Evolutionary conservation across 768 basidiomycete genomes (phyloP).

Genomic region (Thelephora ganbajun): DNA sequence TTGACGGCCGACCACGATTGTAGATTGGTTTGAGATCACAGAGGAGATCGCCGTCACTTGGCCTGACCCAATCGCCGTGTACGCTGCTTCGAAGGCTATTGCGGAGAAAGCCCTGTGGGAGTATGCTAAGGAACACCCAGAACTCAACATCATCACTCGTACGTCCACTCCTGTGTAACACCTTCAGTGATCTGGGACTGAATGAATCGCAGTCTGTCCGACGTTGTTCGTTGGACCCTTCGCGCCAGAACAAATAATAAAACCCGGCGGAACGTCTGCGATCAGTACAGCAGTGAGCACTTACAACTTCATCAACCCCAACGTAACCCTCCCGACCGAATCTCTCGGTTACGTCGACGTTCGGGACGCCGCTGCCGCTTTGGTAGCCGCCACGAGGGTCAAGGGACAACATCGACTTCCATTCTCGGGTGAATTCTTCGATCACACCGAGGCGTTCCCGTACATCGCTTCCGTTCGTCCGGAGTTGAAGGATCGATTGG

Average conservation of each 20-base stretch:
- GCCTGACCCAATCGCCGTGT: conserved; percentile 15
- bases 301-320: conserved; percentile 11
- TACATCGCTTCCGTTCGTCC: conserved; percentile 12
- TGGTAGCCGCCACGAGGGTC: conserved; percentile 11
- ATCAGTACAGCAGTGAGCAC: conserved; percentile 13
- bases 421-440: not conserved
- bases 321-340: conserved; percentile 9
- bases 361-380: conserved; percentile 17
- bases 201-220: conserved; percentile 14
- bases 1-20: too few relatives aligned
- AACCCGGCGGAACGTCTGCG: conserved; percentile 1
- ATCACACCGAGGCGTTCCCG: conserved; percentile 6
- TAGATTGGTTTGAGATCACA: not conserved
- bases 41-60: conserved; percentile 16
- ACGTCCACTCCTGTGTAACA: conserved; percentile 5
- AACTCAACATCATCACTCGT: conserved; percentile 14
- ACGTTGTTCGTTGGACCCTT: conserved; percentile 18
- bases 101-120: conserved; percentile 14
- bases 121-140: conserved; percentile 14
- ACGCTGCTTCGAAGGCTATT: conserved; percentile 23
- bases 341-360: conserved; percentile 17
- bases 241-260: conserved; percentile 9
- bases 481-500: conserved; percentile 12
- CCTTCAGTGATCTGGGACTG: not conserved
- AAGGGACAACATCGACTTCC: conserved; percentile 5